Percentiles rank a stretch among this genome's conserved stretches.
These are phyloP conservation scores for Lodderomyces oxycetoniae DNA, from an alignment of 1,139 yeast genomes.

Conservation along the genomic window DNA sequence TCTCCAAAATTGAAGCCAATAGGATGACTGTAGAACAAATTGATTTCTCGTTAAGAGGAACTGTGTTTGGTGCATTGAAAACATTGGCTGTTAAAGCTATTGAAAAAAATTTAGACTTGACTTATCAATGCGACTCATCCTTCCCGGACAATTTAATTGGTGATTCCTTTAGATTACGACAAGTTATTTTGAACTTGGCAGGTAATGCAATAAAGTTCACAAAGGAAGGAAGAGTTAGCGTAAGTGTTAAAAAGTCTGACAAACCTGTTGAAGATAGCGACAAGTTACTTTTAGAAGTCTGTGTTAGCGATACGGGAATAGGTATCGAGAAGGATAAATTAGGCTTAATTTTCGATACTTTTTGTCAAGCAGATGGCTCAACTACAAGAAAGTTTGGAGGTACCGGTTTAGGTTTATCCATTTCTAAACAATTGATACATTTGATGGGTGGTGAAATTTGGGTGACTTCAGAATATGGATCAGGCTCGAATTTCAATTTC, in stretches of 20 bases:
- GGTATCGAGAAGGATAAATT: conserved; percentile 81
- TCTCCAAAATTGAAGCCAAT: conserved; percentile 87
- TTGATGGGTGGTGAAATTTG: conserved; percentile 90
- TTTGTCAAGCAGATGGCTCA: conserved; percentile 90
- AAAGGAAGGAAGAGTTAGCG: conserved; percentile 69
- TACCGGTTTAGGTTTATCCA: conserved; percentile 81
- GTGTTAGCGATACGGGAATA: conserved; percentile 86
- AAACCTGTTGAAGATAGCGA: conserved; percentile 43
- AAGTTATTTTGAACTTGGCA: conserved; percentile 75
- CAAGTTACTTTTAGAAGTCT: conserved; percentile 68
- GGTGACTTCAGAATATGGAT: conserved; percentile 80
- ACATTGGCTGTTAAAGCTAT: conserved; percentile 85
- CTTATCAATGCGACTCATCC: conserved; percentile 77
- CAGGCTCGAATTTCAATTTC: conserved; percentile 77
- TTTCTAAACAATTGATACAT: conserved; percentile 80
- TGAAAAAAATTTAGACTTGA: conserved; percentile 74
- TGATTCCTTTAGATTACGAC: conserved; percentile 80
- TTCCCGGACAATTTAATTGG: conserved; percentile 85
- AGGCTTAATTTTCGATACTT: conserved; percentile 80
- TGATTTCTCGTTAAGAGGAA: conserved; percentile 78
- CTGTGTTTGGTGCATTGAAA: conserved; percentile 83
- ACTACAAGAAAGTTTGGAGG: conserved; percentile 91
- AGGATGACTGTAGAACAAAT: conserved; percentile 89
- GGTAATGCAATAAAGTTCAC: conserved; percentile 89
- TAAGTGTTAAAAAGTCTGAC: conserved; percentile 52